A percentile compares a stretch with the other conserved stretches of the same genome.
Evolutionary conservation across 2,329 filamentous ascomycete genomes (phyloP).

Genomic region (Pleurostoma richardsiae): DNA sequence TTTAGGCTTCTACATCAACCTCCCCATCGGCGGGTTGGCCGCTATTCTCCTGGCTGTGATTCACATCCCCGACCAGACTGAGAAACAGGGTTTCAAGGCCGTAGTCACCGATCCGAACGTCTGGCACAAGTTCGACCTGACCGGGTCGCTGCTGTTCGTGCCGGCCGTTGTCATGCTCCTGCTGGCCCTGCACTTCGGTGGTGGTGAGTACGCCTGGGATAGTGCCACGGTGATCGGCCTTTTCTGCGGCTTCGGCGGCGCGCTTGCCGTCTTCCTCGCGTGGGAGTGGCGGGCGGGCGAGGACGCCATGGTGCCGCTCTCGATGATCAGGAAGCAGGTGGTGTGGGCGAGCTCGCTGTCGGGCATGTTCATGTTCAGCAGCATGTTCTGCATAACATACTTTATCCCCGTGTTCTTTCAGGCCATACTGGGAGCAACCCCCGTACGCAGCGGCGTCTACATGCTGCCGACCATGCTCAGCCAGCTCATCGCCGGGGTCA

Average conservation of each 20-base stretch:
- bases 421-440: conserved; percentile 1
- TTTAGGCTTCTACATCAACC: conserved; percentile 21
- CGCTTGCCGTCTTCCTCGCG: conserved; percentile 15
- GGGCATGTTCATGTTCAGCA: conserved; percentile 10
- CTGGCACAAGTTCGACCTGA: conserved; percentile 9
- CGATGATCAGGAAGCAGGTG: conserved; percentile 12
- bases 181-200: conserved; percentile 27
- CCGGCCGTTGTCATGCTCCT: conserved; percentile 22
- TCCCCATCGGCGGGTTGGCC: conserved; percentile 19
- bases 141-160: conserved; percentile 18
- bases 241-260: conserved; percentile 14
- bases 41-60: conserved; percentile 15
- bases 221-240: conserved; percentile 22
- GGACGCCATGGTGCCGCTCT: conserved; percentile 16
- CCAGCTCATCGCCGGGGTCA: conserved; percentile 1
- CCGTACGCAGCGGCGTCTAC: conserved; percentile 2
- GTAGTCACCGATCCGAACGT: conserved; percentile 5
- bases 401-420: conserved; percentile 11
- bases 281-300: conserved; percentile 20
- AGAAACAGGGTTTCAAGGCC: conserved; percentile 2
- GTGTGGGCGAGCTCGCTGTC: conserved; percentile 8
- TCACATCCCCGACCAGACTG: conserved; percentile 16
- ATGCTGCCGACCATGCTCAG: conserved; percentile 3
- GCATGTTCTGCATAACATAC: conserved; percentile 18
- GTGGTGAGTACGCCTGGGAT: conserved; percentile 20